Evolutionary conservation across 345 rosid species (phyloP).

Genomic region (Gynandropsis gynandra): DNA sequence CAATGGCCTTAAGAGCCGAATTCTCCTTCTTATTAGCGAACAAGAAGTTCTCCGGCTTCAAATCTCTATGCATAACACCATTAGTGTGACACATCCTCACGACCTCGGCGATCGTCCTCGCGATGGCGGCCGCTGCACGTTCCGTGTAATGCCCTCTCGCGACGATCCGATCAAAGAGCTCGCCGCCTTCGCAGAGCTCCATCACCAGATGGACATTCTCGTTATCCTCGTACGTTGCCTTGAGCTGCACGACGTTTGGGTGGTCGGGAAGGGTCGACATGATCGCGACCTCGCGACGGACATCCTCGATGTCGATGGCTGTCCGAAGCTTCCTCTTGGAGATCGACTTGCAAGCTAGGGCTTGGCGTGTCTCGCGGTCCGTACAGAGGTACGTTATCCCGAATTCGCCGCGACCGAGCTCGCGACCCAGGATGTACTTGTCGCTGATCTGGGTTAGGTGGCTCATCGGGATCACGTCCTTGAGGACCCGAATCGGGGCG

Average conservation of each 20-base stretch:
- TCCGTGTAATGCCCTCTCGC: conserved; percentile 95
- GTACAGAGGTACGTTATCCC: conserved; percentile 91
- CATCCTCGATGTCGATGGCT: conserved; percentile 84
- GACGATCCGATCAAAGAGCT: conserved; percentile 88
- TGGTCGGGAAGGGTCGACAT: conserved; percentile 84
- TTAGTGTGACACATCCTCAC: conserved; percentile 86
- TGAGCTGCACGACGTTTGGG: conserved; percentile 73
- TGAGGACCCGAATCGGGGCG: conserved; percentile 69
- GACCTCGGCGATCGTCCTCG: conserved; percentile 76
- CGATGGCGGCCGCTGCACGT: conserved; percentile 82
- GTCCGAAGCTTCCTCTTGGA: conserved; percentile 83
- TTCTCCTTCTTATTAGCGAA: conserved; percentile 89
- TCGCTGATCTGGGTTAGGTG: conserved; percentile 76
- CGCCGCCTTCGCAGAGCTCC: conserved; percentile 98
- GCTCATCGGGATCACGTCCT: conserved; percentile 52
- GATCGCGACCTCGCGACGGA: conserved; percentile 85
- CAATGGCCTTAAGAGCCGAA: conserved; percentile 83
- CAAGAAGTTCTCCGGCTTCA: conserved; percentile 95
- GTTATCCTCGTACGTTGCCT: conserved; percentile 81
- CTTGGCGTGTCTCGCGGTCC: conserved; percentile 70
- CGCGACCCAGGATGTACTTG: conserved; percentile 79
- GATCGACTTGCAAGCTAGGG: conserved; percentile 83
- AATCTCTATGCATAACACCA: conserved; percentile 95
- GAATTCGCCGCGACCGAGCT: conserved; percentile 91
- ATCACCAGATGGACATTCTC: conserved; percentile 93